Evolutionary conservation across 345 rosid genomes (phyloP).

Genomic region (Litchi chinensis): DNA sequence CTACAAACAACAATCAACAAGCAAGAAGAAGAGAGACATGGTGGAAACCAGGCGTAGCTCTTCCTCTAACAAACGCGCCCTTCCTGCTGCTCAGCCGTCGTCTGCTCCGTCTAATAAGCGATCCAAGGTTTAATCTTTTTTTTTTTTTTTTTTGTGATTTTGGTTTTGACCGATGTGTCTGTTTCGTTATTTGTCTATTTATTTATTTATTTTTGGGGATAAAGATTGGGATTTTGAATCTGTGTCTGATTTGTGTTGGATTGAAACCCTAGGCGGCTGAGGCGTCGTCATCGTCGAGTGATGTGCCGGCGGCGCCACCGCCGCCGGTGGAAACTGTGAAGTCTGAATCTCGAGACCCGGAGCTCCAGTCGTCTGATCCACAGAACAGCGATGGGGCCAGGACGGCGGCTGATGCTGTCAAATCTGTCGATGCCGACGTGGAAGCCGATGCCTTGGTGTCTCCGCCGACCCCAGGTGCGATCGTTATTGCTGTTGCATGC

Average conservation of each 20-base stretch:
- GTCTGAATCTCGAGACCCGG: constrained; percentile 56
- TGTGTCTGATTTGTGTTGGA: constrained; percentile 19
- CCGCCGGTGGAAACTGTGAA: constrained; percentile 44
- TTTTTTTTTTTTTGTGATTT: not conserved
- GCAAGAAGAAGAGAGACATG: constrained; percentile 41
- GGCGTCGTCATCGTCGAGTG: constrained; percentile 61
- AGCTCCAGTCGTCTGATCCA: constrained; percentile 72
- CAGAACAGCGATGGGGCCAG: constrained; percentile 44
- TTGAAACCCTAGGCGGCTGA: constrained; percentile 54
- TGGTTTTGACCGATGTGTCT: constrained; percentile 10
- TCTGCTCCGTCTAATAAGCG: constrained; percentile 63
- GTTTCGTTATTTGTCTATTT: constrained; percentile 4
- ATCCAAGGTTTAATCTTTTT: constrained; percentile 56
- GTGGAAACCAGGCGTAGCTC: constrained; percentile 96
- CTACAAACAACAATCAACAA: not conserved
- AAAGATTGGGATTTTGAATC: constrained; percentile 18
- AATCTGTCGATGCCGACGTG: constrained; percentile 49
- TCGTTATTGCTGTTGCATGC: constrained; percentile 39
- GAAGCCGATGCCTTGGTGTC: constrained; percentile 55
- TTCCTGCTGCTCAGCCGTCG: constrained; percentile 51
- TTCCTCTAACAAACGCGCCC: constrained; percentile 81
- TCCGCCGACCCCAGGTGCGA: constrained; percentile 53
- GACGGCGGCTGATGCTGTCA: constrained; percentile 41
- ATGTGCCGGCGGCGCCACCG: constrained; percentile 20
- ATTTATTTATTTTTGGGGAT: not conserved